These are phyloP conservation scores for Aspergillus egyptiacus DNA, from an alignment of 495 filamentous ascomycete genomes.

Conservation along the genomic window DNA sequence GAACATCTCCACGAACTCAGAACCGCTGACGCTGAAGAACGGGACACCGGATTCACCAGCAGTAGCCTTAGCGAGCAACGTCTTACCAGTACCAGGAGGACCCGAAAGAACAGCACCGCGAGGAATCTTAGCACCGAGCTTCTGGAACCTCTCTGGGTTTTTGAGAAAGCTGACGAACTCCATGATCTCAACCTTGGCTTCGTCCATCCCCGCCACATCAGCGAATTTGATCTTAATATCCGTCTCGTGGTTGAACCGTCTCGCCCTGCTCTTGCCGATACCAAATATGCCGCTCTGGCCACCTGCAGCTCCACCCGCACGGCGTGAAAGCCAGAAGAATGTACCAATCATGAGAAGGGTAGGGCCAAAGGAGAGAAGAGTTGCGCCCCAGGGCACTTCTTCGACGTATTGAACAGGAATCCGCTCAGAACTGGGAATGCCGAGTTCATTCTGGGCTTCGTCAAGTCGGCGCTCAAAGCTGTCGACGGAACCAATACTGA, in stretches of 20 bases:
- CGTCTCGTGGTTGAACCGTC: conserved; percentile 93
- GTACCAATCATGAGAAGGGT: conserved; percentile 79
- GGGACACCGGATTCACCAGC: conserved; percentile 96
- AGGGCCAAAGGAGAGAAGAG: conserved; percentile 73
- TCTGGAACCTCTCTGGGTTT: conserved; percentile 82
- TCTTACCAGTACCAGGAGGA: conserved; percentile 97
- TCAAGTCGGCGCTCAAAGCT: conserved; percentile 85
- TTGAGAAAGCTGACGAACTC: conserved; percentile 97
- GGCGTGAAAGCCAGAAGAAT: conserved; percentile 64
- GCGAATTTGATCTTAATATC: conserved; percentile 94
- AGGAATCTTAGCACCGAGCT: conserved; percentile 93
- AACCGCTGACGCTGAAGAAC: conserved; percentile 97
- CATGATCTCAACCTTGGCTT: conserved; percentile 98
- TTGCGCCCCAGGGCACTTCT: conserved; percentile 60
- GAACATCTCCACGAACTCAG: conserved; percentile 99
- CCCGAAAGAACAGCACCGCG: conserved; percentile 94
- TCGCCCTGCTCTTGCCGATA: conserved; percentile 90
- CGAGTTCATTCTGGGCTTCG: conserved; percentile 77
- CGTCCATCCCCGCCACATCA: conserved; percentile 97
- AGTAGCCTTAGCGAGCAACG: conserved; percentile 91
- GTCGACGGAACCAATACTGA: conserved; percentile 91
- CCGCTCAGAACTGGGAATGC: conserved; percentile 73
- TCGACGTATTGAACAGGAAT: conserved; percentile 87
- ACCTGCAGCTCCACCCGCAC: conserved; percentile 57
- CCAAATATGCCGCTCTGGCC: conserved; percentile 82